Base-by-base conservation (phyloP, 2,329 filamentous ascomycete genomes). In the Amesomyces nigricolor region DNA sequence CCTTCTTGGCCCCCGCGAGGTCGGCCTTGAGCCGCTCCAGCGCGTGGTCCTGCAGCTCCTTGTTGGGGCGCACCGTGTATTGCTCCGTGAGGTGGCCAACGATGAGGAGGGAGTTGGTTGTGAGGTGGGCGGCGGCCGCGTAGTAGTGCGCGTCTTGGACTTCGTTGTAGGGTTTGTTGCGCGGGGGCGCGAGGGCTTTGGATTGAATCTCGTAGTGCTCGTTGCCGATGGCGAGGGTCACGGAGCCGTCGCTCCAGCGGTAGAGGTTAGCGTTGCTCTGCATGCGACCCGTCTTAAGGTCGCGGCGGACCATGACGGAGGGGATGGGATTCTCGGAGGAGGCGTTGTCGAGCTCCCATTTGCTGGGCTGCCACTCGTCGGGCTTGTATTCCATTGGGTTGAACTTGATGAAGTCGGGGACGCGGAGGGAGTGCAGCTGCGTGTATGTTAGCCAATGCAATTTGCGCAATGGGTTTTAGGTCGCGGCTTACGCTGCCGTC, bases 161-260 rank as follows among this genome's bases (percentile, higher is more conserved):
- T 63, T 85, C 80, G 58, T 83, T 75, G 73, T 88, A 87, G 2
- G 79, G 75, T 64, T 83, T 80, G 64, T 76, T 72, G 11, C 72
- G 73, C 1, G 78, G 73, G 2, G 87, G 86, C 2, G 86, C 87
- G 47, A 91, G 80, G 22, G 77, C 72, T 70, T 89, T 90, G 63
- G 81, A 83, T 59, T 83, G 78, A 45, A 91, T 78, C 65, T 90
- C 86, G 73, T 86, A 91, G 65, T 91, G 88, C 60, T 85, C 83
- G 57, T 82, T 83, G 13, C 87, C 88, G 22, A 91, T 76, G n/a
- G 86, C 82, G 22, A 92, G 74, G 10, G 87, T 91, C 14, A 89
- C 74, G 4, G 86, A 89, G 29, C 88, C 88, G 65, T 92, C 88
- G 58, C 85, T 89, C 88, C 88, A 92, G 62, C 81, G 81, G 66